Conservation (phyloP, 1,284 basidiomycete genomes). For the Sphagnurus paluster region DNA sequence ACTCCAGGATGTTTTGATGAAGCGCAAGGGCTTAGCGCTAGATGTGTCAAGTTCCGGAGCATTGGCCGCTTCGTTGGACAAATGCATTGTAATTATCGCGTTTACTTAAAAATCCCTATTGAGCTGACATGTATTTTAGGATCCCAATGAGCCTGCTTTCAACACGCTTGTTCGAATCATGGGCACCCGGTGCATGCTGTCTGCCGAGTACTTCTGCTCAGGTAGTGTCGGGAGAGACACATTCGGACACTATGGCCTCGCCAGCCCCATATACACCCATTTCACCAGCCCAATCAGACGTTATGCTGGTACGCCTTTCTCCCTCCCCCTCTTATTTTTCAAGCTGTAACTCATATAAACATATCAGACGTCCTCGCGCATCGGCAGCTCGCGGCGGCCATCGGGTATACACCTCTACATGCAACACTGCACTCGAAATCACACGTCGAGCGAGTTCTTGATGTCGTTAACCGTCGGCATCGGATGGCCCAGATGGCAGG, state of each 20-base stretch:
- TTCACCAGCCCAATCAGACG: conserved; percentile 95
- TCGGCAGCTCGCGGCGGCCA: conserved; percentile 91
- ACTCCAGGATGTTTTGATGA: conserved; percentile 89
- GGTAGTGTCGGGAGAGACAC: conserved; percentile 92
- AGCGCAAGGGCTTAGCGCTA: conserved; percentile 82
- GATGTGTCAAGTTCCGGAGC: conserved; percentile 93
- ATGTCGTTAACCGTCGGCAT: conserved; percentile 90
- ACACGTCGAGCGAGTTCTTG: conserved; percentile 86
- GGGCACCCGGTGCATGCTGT: conserved; percentile 98
- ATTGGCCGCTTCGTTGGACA: conserved; percentile 88
- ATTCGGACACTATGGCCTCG: conserved; percentile 96
- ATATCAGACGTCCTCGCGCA: conserved; percentile 89
- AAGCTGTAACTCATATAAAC: conserved; percentile 14
- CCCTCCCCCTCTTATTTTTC: conserved; percentile 30
- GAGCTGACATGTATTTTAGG: conserved; percentile 44
- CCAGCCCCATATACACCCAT: conserved; percentile 96
- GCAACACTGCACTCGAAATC: conserved; percentile 86
- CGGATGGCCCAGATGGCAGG: conserved; percentile 97
- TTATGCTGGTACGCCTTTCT: conserved; percentile 76
- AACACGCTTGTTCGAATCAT: conserved; percentile 99
- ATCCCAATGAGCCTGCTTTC: conserved; percentile 82
- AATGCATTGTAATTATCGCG: conserved; percentile 70
- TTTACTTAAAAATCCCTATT: background rate
- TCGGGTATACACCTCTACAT: conserved; percentile 83
- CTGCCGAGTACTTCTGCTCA: conserved; percentile 97